phyloP scores from a whole-genome alignment of 1,139 yeast genomes.

The Geotrichum aggregatum region DNA sequence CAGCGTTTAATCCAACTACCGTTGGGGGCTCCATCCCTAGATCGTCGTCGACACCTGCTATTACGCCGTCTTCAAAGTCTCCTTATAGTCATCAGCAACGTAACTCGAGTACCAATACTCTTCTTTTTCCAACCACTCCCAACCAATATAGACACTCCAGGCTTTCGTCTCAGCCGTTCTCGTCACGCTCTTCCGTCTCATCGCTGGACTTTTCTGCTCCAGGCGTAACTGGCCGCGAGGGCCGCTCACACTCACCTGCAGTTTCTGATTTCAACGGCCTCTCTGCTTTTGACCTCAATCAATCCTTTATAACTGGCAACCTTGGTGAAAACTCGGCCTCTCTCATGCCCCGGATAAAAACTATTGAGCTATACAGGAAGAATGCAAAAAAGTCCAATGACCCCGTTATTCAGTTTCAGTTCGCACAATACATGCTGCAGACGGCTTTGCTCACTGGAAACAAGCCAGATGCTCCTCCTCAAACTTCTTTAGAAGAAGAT shows the following conservation, averaged over 20 bases:
- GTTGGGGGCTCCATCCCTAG: slow-evolving; percentile 11
- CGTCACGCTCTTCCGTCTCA: slow-evolving; percentile 17
- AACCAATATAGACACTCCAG: slow-evolving; percentile 1
- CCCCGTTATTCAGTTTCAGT: slow-evolving; percentile 79
- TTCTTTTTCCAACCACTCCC: slow-evolving; percentile 1
- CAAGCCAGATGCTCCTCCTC: neutral
- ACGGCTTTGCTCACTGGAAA: slow-evolving; percentile 53
- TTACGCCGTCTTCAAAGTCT: neutral
- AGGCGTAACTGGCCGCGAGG: slow-evolving; percentile 11
- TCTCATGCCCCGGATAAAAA: slow-evolving; percentile 73
- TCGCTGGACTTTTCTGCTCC: slow-evolving; percentile 13
- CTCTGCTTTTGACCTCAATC: slow-evolving; percentile 35
- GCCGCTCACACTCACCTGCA: slow-evolving; percentile 24
- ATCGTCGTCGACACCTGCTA: slow-evolving; percentile 18
- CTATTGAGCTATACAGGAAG: slow-evolving; percentile 80
- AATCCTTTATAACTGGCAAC: slow-evolving; percentile 35
- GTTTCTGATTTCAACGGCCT: slow-evolving; percentile 30
- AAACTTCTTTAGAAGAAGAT: slow-evolving; percentile 9
- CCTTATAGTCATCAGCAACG: slow-evolving; percentile 17
- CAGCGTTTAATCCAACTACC: slow-evolving; percentile 2
- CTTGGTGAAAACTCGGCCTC: slow-evolving; percentile 34
- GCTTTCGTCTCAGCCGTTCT: slow-evolving; percentile 10
- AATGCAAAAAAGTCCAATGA: slow-evolving; percentile 84
- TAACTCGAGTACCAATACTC: slow-evolving; percentile 7
- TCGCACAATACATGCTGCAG: slow-evolving; percentile 86